Percentiles rank a stretch among this genome's conserved stretches.
Evolutionary conservation across 148 eudicot species (phyloP).

Genomic region (Silene conica): DNA sequence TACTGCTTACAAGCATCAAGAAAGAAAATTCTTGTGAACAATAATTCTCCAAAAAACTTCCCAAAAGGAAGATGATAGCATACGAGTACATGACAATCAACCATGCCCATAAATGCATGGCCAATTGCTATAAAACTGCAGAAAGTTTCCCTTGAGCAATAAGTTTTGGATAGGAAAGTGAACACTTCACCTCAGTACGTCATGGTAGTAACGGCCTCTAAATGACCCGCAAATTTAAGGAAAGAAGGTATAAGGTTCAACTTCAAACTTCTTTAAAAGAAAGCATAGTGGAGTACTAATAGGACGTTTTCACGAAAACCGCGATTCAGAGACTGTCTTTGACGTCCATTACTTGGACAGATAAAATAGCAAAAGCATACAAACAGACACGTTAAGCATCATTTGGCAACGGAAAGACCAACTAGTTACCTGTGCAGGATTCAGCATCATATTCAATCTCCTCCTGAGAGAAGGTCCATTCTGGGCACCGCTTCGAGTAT

Average conservation of each 20-base stretch:
- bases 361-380: not conserved
- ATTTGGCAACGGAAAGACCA: not conserved
- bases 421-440: slow-evolving; percentile 69
- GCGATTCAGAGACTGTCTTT: not conserved
- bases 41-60: not conserved
- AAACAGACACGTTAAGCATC: not conserved
- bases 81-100: not conserved
- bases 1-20: not conserved
- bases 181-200: not conserved
- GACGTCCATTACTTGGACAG: not conserved
- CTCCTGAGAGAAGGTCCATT: slow-evolving; percentile 65
- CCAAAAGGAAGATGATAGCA: not conserved
- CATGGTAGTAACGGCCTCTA: not conserved
- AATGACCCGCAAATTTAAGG: not conserved
- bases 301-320: not conserved
- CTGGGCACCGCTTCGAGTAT: slow-evolving; percentile 80
- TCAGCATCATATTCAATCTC: slow-evolving; percentile 71
- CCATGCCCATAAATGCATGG: not conserved
- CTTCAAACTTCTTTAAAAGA: not conserved
- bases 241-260: not conserved
- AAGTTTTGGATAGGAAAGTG: not conserved
- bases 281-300: not conserved
- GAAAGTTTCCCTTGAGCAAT: not conserved
- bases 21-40: not conserved
- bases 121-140: not conserved